Evolutionary conservation across 331 rosid species (phyloP).

Genomic region (Saraca asoca): DNA sequence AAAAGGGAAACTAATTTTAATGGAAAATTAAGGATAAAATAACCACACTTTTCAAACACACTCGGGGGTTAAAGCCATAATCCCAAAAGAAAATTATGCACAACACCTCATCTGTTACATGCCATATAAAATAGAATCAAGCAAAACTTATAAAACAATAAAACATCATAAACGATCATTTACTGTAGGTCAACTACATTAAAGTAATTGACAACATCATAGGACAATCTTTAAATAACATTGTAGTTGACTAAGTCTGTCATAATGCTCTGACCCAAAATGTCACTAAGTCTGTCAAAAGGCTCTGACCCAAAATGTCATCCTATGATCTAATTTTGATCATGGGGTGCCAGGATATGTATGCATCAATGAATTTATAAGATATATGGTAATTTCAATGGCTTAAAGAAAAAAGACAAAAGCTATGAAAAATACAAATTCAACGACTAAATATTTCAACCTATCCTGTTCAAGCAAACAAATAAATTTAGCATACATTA

Average conservation of each 20-base stretch:
- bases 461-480: background rate
- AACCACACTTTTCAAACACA: background rate
- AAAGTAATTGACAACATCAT: background rate
- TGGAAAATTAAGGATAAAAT: background rate
- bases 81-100: conserved; percentile 8
- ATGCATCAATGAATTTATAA: background rate
- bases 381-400: background rate
- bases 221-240: background rate
- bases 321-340: background rate
- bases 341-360: background rate
- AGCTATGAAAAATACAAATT: background rate
- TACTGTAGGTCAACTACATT: background rate
- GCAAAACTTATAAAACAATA: background rate
- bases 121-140: background rate
- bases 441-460: background rate
- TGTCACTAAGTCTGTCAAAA: conserved; percentile 1
- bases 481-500: background rate
- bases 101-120: background rate
- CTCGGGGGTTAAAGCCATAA: conserved; percentile 2
- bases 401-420: background rate
- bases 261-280: conserved; percentile 17
- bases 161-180: background rate
- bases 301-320: conserved; percentile 16
- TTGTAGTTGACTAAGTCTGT: background rate
- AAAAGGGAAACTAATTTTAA: background rate